Evolutionary conservation across 352 stramenopile genomes (phyloP), one percentile per base, ranked within the genome.

Genomic region (Peronospora destructor): DNA sequence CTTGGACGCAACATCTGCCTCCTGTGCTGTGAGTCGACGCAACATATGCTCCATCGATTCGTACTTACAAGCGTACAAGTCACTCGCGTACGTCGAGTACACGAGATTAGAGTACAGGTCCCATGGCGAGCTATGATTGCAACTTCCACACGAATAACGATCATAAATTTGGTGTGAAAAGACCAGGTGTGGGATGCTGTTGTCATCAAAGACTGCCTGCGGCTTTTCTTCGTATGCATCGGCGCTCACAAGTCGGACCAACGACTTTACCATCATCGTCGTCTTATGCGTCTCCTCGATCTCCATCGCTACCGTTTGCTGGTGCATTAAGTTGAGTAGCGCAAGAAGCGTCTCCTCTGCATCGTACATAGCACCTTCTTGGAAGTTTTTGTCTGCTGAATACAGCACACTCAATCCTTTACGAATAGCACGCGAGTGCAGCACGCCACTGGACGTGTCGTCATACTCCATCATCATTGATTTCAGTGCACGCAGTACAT

Each of bases 121-220:
- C 75, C 79, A 90, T 3, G 68, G 61, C 19, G 76, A 75, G 39
- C 64, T 66, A 58, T 84, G 64, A 29, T 76, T 77, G 52, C 82
- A 92, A 28, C 49, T 40, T 12, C 58, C 56, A 39, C 82, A 92
- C 35, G 87, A 65, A 56, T 86, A 87, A 37, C 82, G 67, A 51
- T 90, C 79, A 65, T 92, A 91, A 53, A 92, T 89, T 52, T 92
- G 82, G 56, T 92, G 79, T 38, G 71, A 87, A 52, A 92, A 92
- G 46, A 92, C 82, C 46, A 89, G 56, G 53, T 92, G 82, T 38
- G 82, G 79, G 54, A 92, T 92, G 51, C 76, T 89, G 59, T 92
- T 87, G 38, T 85, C 73, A 44, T 92, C 82, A 49, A 89, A 92
- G 19, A 88, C 76, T 5, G 78, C 75, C 36, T 78, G 66, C 2